A percentile compares a stretch with the other conserved stretches of the same genome.
phyloP scores from a whole-genome alignment of 805 yeast genomes.

The Pichia paraexigua region DNA sequence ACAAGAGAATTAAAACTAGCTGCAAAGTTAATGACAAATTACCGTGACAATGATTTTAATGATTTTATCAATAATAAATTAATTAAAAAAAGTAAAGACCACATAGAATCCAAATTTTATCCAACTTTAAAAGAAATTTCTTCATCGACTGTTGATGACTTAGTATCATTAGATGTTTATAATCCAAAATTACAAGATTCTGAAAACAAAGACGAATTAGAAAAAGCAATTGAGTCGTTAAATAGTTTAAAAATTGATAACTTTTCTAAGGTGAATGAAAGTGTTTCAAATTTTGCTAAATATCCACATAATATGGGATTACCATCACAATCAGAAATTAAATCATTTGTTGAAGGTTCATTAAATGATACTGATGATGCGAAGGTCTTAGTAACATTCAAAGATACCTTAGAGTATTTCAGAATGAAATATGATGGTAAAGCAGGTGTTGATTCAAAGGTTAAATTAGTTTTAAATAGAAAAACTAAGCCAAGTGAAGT shows the following conservation, averaged over 20 bases:
- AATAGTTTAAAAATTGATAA: constrained; percentile 31
- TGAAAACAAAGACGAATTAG: constrained; percentile 11
- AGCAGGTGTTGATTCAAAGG: constrained; percentile 55
- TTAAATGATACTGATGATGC: constrained; percentile 46
- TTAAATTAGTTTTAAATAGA: constrained; percentile 50
- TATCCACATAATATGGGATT: constrained; percentile 67
- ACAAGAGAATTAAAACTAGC: constrained; percentile 71
- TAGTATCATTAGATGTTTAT: constrained; percentile 20
- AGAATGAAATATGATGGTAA: constrained; percentile 39
- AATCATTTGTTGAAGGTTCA: constrained; percentile 55
- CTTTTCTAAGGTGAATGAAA: constrained; percentile 27
- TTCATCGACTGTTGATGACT: constrained; percentile 52
- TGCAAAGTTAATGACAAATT: constrained; percentile 56
- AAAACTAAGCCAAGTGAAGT: constrained; percentile 41
- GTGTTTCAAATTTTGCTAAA: constrained; percentile 30
- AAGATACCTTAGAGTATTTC: constrained; percentile 63
- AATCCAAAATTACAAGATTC: constrained; percentile 17
- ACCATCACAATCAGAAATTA: constrained; percentile 63
- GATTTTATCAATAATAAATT: constrained; percentile 46
- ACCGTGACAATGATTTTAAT: constrained; percentile 39
- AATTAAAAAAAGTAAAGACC: constrained; percentile 33
- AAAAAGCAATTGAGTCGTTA: constrained; percentile 19
- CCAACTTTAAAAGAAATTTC: constrained; percentile 61
- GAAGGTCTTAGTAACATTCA: constrained; percentile 50
- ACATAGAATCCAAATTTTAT: constrained; percentile 10